Evolutionary conservation across 169 alveolate species (phyloP), one percentile per base, ranked within the genome.

Genomic region (Plasmodium vivax): DNA sequence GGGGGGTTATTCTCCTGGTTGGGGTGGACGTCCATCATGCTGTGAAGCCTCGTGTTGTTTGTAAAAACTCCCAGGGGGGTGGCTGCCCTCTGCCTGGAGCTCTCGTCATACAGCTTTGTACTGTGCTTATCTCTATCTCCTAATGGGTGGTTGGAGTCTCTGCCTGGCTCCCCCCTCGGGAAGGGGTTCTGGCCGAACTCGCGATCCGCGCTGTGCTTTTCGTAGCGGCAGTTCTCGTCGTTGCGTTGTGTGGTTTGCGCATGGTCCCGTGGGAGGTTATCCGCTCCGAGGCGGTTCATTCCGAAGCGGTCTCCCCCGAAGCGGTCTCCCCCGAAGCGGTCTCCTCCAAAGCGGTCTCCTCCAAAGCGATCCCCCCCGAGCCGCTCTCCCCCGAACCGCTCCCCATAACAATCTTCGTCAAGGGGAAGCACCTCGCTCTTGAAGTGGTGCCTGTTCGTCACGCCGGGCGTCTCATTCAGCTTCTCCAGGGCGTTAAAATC

Each of bases 391-490:
- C 77, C 77, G 12, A 68, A 68, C n/a, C 12, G 19, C 6, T 68
- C 77, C 3, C 7, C 38, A 30, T 68, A 68, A 7, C 36, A 68
- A 54, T 77, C 72, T 12, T 77, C 62, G 2, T 85, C 80, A 36
- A 36, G 43, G 6, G 8, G 34, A 54, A 19, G 2, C 9, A n/a
- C 5, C 3, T 77, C 82, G 34, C 68, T 41, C 10, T 77, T 34
- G 68, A 45, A 74, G 38, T 75, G 80, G 38, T 87, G 85, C 32
- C 81, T 62, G 43, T 87, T 87, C 80, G 45, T 32, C 19, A 75
- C 34, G 43, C 27, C 32, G 12, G 93, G 93, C 9, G 93, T 87
- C 23, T 87, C 93, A 77, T 74, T 87, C 10, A 87, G 36, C 30
- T 71, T 87, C 30, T 87, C 93, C 8, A 32, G 5, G 16, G 45